Base-by-base conservation (phyloP, 371 early-diverging fungal species). In the Haplosporangium sp. region DNA sequence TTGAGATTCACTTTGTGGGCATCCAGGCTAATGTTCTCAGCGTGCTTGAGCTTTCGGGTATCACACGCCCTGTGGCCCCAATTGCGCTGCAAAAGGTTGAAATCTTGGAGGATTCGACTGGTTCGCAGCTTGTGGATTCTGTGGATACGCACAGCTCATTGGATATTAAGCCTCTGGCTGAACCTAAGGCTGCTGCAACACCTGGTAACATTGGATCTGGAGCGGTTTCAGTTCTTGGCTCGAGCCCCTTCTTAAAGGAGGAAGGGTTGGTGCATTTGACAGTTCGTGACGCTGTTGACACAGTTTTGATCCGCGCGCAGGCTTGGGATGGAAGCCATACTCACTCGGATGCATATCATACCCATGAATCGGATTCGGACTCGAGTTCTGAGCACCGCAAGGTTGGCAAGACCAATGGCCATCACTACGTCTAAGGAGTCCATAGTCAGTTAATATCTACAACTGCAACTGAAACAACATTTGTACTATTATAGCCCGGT, bases 1-100 rank as follows among this genome's bases (percentile, higher is more conserved):
- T 81, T 36, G 80, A 81, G 58, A 47, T 83, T 3, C 83, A 81
- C 63, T 81, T 81, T 56, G 80, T 80, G 16, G 62, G 71, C 10
- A 66, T 77, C 51, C 73, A 81, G 50, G 58, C 73, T 7, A 69
- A 80, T 16, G 73, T 81, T 4, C 74, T 80, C 14, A 48, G 59
- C 12, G 54, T 67, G 23, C 66, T 83, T 8, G 84, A 84, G 46
- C 61, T 80, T 6, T 85, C 85, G 1, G 74, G 82, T 2, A 80
- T 82, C 60, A 81, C 83, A 0, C 83, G 85, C 7, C 82, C 86
- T 1, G 60, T 82, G 9, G 59, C 29, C 4, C 76, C 80, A 5
- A 74, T 77, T 42, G 67, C 77, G 8, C 61, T 68, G n/a, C 55
- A 62, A 23, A 69, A 70, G 52, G 63, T 75, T 18, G 67, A 81